Conservation (phyloP, 108 stramenopile species). For the Hondaea fermentalgiana region DNA sequence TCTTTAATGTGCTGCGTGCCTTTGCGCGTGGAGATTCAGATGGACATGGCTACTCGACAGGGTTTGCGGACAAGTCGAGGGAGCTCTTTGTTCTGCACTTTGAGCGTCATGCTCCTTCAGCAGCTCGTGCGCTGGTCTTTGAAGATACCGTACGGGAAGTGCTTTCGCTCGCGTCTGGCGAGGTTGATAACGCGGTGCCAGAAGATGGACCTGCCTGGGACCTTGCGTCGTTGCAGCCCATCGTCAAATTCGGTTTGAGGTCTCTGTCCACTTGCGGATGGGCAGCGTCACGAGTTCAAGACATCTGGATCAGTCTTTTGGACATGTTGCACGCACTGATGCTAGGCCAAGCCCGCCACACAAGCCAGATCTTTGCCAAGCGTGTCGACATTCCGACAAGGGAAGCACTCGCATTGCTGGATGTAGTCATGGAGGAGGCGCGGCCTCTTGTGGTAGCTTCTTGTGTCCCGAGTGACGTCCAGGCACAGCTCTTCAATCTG, state of each 20-base stretch:
- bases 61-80: neutral
- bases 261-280: neutral
- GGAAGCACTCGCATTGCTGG: neutral
- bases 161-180: neutral
- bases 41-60: neutral
- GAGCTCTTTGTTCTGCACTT: neutral
- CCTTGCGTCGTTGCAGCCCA: neutral
- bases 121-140: neutral
- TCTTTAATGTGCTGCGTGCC: neutral
- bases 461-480: neutral
- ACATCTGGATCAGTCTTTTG: constrained; percentile 1
- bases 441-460: neutral
- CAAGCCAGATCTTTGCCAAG: too few relatives aligned
- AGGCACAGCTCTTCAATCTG: neutral
- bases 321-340: neutral
- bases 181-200: neutral
- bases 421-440: neutral
- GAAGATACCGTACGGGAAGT: neutral
- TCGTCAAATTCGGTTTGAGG: neutral
- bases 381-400: neutral
- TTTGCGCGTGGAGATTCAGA: neutral
- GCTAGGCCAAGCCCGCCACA: neutral
- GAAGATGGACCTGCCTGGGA: neutral
- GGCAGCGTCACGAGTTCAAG: neutral
- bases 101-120: neutral